Conservation (phyloP, 2,329 filamentous ascomycete genomes). For the Lachnellula willkommii region DNA sequence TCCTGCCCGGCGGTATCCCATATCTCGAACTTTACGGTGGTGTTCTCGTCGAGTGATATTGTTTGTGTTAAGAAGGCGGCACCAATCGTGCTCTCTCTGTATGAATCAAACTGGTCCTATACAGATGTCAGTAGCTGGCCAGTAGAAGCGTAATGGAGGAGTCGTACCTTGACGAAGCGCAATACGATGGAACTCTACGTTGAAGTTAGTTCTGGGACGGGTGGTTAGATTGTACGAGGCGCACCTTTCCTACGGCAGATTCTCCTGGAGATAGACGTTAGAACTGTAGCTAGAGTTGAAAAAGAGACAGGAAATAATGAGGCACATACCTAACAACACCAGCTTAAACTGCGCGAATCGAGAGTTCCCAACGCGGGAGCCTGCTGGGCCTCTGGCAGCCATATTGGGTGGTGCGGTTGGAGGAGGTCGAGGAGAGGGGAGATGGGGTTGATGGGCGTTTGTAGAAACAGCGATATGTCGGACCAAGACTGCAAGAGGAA, state of each 20-base stretch:
- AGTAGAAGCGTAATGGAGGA: neutral
- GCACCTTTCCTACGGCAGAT: slow-evolving; percentile 96
- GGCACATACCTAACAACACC: slow-evolving; percentile 77
- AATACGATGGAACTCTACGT: slow-evolving; percentile 89
- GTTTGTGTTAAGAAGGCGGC: slow-evolving; percentile 98
- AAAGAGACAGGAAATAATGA: slow-evolving; percentile 2
- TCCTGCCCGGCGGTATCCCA: slow-evolving; percentile 99
- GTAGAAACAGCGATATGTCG: neutral
- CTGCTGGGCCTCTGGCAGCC: slow-evolving; percentile 72
- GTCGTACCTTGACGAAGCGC: slow-evolving; percentile 91
- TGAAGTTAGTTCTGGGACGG: slow-evolving; percentile 15
- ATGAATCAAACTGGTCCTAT: slow-evolving; percentile 95
- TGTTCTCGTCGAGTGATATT: slow-evolving; percentile 95
- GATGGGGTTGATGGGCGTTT: neutral
- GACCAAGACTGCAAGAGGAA: neutral
- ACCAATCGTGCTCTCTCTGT: slow-evolving; percentile 40
- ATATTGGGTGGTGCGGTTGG: slow-evolving; percentile 46
- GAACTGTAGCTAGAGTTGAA: slow-evolving; percentile 13
- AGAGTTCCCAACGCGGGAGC: slow-evolving; percentile 62
- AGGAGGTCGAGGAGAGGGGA: slow-evolving; percentile 3
- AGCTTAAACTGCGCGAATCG: slow-evolving; percentile 99
- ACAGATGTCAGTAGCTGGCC: slow-evolving; percentile 3
- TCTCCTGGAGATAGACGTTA: slow-evolving; percentile 62
- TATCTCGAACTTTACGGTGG: slow-evolving; percentile 99
- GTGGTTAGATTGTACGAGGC: slow-evolving; percentile 11